phyloP scores from a whole-genome alignment of 2,329 filamentous ascomycete species.

The Didymella keratinophila region DNA sequence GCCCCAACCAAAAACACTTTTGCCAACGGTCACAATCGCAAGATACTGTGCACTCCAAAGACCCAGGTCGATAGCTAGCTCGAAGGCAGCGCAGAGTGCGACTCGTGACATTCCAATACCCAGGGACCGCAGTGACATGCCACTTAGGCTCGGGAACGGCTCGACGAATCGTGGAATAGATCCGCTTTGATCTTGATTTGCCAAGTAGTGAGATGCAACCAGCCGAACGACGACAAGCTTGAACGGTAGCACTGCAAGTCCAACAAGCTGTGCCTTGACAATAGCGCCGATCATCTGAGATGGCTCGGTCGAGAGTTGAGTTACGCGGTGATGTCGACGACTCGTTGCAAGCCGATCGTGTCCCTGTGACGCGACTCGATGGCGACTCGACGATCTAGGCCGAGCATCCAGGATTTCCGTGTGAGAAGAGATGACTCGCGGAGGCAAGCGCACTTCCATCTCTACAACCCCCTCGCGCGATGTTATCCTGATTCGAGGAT shows the following conservation, averaged over 20 bases:
- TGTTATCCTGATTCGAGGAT: slow-evolving; percentile 51
- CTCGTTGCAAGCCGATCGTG: slow-evolving; percentile 10
- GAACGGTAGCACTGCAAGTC: slow-evolving; percentile 42
- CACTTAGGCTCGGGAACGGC: slow-evolving; percentile 16
- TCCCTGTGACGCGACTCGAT: slow-evolving; percentile 14
- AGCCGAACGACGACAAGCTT: slow-evolving; percentile 41
- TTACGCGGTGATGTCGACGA: slow-evolving; percentile 43
- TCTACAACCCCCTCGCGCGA: slow-evolving; percentile 50
- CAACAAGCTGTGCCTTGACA: slow-evolving; percentile 43
- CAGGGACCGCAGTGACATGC: slow-evolving; percentile 29
- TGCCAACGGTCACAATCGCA: slow-evolving; percentile 40
- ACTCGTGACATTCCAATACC: slow-evolving; percentile 42
- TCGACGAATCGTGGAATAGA: slow-evolving; percentile 19
- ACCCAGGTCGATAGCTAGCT: slow-evolving; percentile 44
- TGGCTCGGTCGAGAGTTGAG: slow-evolving; percentile 45
- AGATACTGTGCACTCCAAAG: slow-evolving; percentile 47
- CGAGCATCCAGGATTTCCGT: slow-evolving; percentile 33
- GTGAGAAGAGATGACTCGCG: slow-evolving; percentile 42
- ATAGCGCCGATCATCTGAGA: slow-evolving; percentile 45
- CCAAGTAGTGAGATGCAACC: slow-evolving; percentile 44
- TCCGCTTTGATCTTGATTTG: slow-evolving; percentile 13
- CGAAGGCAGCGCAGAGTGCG: slow-evolving; percentile 43
- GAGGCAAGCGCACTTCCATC: slow-evolving; percentile 50
- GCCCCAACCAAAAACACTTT: slow-evolving; percentile 47
- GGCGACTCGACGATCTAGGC: slow-evolving; percentile 17